Evolutionary conservation across 2,329 filamentous ascomycete genomes (phyloP).

Genomic region (Microdochium nivale): DNA sequence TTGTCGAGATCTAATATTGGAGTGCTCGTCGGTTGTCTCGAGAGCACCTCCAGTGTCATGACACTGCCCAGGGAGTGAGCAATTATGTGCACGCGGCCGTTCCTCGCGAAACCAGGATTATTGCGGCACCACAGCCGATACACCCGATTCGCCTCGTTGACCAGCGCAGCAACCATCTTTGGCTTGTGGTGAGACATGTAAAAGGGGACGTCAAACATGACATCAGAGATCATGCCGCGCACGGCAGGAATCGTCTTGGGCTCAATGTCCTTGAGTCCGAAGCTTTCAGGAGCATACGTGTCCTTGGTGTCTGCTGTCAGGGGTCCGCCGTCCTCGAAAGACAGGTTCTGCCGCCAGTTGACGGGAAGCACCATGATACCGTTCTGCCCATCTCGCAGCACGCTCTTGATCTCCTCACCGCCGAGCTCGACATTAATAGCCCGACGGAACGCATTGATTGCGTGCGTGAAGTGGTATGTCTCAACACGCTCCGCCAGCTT

Average conservation of each 20-base stretch:
- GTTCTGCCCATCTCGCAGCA: constrained; percentile 69
- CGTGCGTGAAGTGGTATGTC: constrained; percentile 94
- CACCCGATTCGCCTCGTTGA: constrained; percentile 88
- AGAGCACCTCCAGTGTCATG: constrained; percentile 89
- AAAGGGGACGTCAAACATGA: constrained; percentile 97
- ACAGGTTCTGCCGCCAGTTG: constrained; percentile 87
- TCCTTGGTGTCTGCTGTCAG: constrained; percentile 44
- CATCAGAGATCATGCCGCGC: constrained; percentile 89
- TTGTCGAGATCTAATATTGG: constrained; percentile 38
- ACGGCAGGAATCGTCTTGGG: constrained; percentile 84
- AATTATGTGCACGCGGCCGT: constrained; percentile 82
- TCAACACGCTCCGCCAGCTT: constrained; percentile 92
- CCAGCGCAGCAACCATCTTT: constrained; percentile 86
- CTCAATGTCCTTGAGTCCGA: constrained; percentile 77
- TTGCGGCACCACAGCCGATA: constrained; percentile 92
- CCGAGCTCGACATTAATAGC: constrained; percentile 79
- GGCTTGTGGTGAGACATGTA: constrained; percentile 95
- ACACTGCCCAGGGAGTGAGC: constrained; percentile 90
- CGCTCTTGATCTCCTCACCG: constrained; percentile 62
- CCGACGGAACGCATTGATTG: constrained; percentile 82
- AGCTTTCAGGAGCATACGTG: constrained; percentile 49
- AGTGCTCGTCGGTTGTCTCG: constrained; percentile 71
- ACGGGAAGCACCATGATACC: constrained; percentile 90
- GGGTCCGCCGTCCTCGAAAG: constrained; percentile 71
- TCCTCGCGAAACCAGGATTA: constrained; percentile 74